These are phyloP conservation scores for Rosa chinensis DNA, from an alignment of 306 rosid genomes.

Conservation along the genomic window DNA sequence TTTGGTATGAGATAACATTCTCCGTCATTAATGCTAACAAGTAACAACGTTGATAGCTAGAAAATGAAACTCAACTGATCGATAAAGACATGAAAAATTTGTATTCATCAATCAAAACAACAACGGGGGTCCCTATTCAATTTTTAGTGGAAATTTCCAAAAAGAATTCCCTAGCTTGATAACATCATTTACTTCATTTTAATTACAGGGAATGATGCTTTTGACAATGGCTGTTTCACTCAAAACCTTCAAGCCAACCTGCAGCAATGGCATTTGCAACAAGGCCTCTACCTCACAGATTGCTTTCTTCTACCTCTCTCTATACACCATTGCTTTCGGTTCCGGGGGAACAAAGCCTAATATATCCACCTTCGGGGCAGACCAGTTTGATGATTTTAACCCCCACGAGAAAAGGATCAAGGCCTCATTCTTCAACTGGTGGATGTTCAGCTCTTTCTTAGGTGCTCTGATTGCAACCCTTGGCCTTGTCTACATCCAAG, in stretches of 20 bases:
- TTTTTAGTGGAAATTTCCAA: not conserved
- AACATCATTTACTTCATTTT: not conserved
- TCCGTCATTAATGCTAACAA: not conserved
- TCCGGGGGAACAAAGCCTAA: conserved; percentile 73
- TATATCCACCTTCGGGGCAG: conserved; percentile 77
- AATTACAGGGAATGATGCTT: conserved; percentile 55
- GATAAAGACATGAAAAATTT: conserved; percentile 19
- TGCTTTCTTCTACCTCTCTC: conserved; percentile 51
- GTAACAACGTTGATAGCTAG: not conserved
- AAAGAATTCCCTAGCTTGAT: not conserved
- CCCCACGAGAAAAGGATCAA: conserved; percentile 49
- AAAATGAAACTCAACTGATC: conserved; percentile 19
- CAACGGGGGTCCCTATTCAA: not conserved
- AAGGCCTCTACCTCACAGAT: conserved; percentile 42
- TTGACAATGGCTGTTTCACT: conserved; percentile 58
- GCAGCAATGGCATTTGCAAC: conserved; percentile 50
- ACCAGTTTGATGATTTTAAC: conserved; percentile 71
- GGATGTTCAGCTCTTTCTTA: conserved; percentile 62
- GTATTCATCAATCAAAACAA: not conserved
- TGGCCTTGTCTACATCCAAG: conserved; percentile 74
- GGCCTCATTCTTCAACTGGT: conserved; percentile 84
- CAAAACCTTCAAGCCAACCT: conserved; percentile 46
- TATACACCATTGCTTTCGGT: conserved; percentile 66
- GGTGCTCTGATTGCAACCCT: conserved; percentile 59
- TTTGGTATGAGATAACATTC: not conserved